phyloP scores from a whole-genome alignment of 768 basidiomycete species.

The Podaxis sp. region DNA sequence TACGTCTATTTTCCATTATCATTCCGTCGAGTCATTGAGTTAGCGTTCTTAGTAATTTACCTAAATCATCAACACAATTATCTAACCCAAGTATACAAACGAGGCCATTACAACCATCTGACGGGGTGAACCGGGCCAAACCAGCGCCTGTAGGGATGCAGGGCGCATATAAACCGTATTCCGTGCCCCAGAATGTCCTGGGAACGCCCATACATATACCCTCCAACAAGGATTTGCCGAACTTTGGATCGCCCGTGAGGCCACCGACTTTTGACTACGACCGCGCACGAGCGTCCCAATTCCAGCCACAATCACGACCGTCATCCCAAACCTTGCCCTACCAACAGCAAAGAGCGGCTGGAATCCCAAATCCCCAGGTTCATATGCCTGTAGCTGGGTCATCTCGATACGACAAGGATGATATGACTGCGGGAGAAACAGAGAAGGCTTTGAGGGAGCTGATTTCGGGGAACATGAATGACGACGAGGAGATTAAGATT shows the following conservation, averaged over 20 bases:
- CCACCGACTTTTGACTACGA: conserved; percentile 17
- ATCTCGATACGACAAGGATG: conserved; percentile 24
- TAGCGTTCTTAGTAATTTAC: background rate
- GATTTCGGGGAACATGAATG: conserved; percentile 64
- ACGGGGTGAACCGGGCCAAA: conserved; percentile 2
- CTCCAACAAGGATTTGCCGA: conserved; percentile 28
- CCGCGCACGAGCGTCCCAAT: background rate
- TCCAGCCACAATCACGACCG: background rate
- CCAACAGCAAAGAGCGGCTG: conserved; percentile 31
- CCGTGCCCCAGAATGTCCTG: conserved; percentile 15
- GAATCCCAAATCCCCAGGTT: conserved; percentile 27
- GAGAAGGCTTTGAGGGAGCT: conserved; percentile 79
- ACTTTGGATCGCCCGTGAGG: background rate
- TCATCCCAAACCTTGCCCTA: background rate
- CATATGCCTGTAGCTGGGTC: background rate
- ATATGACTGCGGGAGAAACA: conserved; percentile 53
- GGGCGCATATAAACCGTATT: conserved; percentile 16
- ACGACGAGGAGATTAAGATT: conserved; percentile 55
- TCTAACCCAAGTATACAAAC: conserved; percentile 4
- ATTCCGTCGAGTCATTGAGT: background rate
- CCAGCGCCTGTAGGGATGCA: background rate
- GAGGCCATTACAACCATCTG: conserved; percentile 7
- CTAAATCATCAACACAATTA: conserved; percentile 2
- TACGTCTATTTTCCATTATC: background rate
- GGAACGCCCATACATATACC: conserved; percentile 34